These are phyloP conservation scores for Lactarius akahatsu DNA, from an alignment of 768 basidiomycete genomes.

Conservation along the genomic window DNA sequence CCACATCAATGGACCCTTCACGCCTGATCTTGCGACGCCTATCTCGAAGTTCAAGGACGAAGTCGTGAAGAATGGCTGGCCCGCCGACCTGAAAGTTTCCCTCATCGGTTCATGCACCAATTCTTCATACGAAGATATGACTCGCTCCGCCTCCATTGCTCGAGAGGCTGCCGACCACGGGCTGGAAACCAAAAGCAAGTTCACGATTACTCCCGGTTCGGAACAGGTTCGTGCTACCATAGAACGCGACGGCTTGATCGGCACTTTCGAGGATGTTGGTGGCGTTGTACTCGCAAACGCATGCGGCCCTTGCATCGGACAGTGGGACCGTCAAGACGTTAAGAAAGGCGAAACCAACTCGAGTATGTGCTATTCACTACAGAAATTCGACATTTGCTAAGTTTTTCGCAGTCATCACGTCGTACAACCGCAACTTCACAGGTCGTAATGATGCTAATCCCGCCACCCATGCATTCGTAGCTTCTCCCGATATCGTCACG, in stretches of 20 bases:
- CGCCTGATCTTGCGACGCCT: slow-evolving; percentile 98
- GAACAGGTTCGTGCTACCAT: slow-evolving; percentile 99
- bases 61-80: slow-evolving; percentile 96
- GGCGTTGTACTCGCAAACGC: slow-evolving; percentile 97
- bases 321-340: slow-evolving; percentile 97
- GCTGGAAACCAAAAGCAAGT: slow-evolving; percentile 84
- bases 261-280: slow-evolving; percentile 81
- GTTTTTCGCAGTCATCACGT: slow-evolving; percentile 76
- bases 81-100: slow-evolving; percentile 92
- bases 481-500: slow-evolving; percentile 93
- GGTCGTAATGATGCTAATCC: slow-evolving; percentile 99
- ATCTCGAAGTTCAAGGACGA: slow-evolving; percentile 92
- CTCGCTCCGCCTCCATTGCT: slow-evolving; percentile 93
- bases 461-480: slow-evolving; percentile 95
- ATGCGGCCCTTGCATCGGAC: slow-evolving; percentile 98
- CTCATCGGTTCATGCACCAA: slow-evolving; percentile 99
- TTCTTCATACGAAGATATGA: slow-evolving; percentile 99
- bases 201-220: slow-evolving; percentile 97
- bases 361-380: slow-evolving; percentile 50
- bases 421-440: slow-evolving; percentile 99
- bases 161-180: slow-evolving; percentile 87
- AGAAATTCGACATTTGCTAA: background rate
- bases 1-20: slow-evolving; percentile 99
- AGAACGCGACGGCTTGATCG: slow-evolving; percentile 92
- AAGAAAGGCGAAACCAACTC: slow-evolving; percentile 97